Percentiles rank a stretch among this genome's conserved stretches.
Conservation (phyloP, 2,329 filamentous ascomycete species). For the Penicillium crustosum region DNA sequence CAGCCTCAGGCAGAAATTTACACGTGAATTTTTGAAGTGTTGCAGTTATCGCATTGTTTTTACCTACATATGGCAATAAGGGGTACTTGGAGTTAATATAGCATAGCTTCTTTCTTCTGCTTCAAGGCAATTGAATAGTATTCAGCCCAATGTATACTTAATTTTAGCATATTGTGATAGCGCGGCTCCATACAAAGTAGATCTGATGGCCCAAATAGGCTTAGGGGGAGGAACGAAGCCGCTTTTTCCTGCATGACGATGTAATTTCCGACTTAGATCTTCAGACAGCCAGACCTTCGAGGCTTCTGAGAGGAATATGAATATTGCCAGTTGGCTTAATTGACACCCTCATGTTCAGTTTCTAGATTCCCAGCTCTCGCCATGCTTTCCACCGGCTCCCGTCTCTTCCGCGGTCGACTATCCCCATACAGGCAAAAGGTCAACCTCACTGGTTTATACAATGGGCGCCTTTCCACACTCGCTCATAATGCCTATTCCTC, state of each 20-base stretch:
- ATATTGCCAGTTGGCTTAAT: conserved; percentile 4
- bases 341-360: background rate
- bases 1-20: conserved; percentile 1
- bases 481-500: background rate
- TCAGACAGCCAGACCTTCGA: background rate
- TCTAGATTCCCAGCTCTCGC: background rate
- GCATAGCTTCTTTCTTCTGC: background rate
- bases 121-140: too few relatives aligned
- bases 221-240: conserved; percentile 9
- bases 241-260: conserved; percentile 12
- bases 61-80: background rate
- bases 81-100: too few relatives aligned
- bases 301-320: conserved; percentile 9
- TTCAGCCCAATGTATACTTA: background rate
- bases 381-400: conserved; percentile 12
- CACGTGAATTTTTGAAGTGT: background rate
- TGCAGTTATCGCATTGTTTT: background rate
- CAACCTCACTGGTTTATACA: conserved; percentile 5
- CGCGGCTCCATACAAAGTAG: background rate
- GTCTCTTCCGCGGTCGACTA: conserved; percentile 12
- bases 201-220: conserved; percentile 11
- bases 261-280: background rate
- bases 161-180: background rate
- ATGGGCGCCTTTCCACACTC: conserved; percentile 6
- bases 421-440: conserved; percentile 9